A percentile compares a stretch with the other conserved stretches of the same genome.
Evolutionary conservation across 2,329 filamentous ascomycete genomes (phyloP).

Genomic region (Beauveria asiatica): DNA sequence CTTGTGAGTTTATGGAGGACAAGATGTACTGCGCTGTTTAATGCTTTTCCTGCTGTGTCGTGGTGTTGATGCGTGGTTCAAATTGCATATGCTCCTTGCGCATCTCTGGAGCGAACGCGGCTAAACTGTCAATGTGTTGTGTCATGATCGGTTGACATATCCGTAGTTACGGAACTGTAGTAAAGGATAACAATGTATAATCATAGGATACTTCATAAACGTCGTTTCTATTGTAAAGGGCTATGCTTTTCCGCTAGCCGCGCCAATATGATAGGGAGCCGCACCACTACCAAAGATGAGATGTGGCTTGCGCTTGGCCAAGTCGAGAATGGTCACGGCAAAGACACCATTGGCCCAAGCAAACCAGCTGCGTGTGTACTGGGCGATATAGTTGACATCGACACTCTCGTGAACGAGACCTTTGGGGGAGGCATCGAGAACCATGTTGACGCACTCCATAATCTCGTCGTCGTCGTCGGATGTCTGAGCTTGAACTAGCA

Average conservation of each 20-base stretch:
- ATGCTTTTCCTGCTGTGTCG: no score
- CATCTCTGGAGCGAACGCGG: no score
- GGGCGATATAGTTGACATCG: slow-evolving; percentile 57
- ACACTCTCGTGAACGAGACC: slow-evolving; percentile 90
- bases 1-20: no score
- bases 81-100: no score
- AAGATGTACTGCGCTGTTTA: no score
- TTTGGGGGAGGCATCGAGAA: slow-evolving; percentile 65
- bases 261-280: slow-evolving; percentile 38
- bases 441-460: slow-evolving; percentile 57
- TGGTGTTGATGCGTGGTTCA: no score
- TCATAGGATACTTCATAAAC: not conserved
- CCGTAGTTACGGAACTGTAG: not conserved
- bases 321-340: slow-evolving; percentile 80
- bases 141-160: no score
- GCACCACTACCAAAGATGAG: slow-evolving; percentile 66
- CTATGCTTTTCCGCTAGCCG: not conserved
- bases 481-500: slow-evolving; percentile 87
- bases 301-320: slow-evolving; percentile 82
- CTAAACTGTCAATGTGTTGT: no score
- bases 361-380: slow-evolving; percentile 89
- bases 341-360: slow-evolving; percentile 98
- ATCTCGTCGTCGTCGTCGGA: slow-evolving; percentile 80
- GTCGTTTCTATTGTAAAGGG: not conserved
- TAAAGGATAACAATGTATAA: not conserved